Evolutionary conservation across 169 alveolate genomes (phyloP).

Genomic region (Eimeria mitis): DNA sequence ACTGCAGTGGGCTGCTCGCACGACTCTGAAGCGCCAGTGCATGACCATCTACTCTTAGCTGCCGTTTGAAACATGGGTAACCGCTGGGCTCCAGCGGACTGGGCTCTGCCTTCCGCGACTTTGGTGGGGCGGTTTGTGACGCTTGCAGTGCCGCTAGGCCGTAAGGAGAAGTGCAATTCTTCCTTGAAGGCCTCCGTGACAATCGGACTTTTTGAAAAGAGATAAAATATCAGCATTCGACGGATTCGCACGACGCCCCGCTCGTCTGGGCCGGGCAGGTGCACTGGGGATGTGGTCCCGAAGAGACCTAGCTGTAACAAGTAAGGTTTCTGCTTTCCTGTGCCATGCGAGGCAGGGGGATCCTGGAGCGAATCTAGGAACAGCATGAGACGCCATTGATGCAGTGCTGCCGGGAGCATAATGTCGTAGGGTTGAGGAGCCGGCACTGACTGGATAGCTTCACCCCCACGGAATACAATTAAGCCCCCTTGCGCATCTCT

Average conservation of each 20-base stretch:
- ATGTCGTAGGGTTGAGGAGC: slow-evolving; percentile 37
- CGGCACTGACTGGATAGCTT: slow-evolving; percentile 76
- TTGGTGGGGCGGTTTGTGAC: slow-evolving; percentile 2
- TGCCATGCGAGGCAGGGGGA: slow-evolving; percentile 15
- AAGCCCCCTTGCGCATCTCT: slow-evolving; percentile 63
- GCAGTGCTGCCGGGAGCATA: slow-evolving; percentile 73
- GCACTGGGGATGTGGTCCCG: slow-evolving; percentile 67
- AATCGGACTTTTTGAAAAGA: slow-evolving; percentile 50
- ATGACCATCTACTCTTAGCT: not conserved
- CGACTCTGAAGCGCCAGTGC: slow-evolving; percentile 17
- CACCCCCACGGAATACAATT: slow-evolving; percentile 73
- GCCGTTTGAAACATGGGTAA: not conserved
- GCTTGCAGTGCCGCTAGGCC: not conserved
- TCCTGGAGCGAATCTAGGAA: slow-evolving; percentile 80
- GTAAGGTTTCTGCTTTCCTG: slow-evolving; percentile 9
- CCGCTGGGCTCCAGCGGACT: slow-evolving; percentile 43
- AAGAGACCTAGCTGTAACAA: slow-evolving; percentile 44
- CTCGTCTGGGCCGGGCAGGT: slow-evolving; percentile 45
- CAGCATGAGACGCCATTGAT: slow-evolving; percentile 84
- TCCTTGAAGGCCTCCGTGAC: slow-evolving; percentile 46
- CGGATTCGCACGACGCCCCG: slow-evolving; percentile 65
- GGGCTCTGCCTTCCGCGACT: slow-evolving; percentile 5
- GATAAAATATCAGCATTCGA: slow-evolving; percentile 76
- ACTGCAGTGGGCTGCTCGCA: slow-evolving; percentile 49
- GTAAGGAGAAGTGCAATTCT: slow-evolving; percentile 56